Percentiles rank a stretch among this genome's conserved stretches.
phyloP scores from a whole-genome alignment of 78 protist species.

The Guillardia theta region DNA sequence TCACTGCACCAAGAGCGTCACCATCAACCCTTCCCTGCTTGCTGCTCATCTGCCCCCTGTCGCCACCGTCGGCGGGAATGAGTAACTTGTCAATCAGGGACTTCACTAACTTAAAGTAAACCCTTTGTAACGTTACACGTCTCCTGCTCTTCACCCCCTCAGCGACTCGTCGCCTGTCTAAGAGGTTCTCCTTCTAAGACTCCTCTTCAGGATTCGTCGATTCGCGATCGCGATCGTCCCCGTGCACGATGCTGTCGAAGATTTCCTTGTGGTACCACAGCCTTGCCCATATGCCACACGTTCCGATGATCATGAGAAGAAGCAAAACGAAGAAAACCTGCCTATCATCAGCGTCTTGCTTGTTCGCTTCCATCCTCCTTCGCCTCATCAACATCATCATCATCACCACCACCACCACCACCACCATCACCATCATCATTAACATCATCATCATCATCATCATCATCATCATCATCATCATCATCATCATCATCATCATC shows the following conservation, averaged over 20 bases:
- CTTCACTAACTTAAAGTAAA: background rate
- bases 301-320: background rate
- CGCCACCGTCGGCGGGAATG: background rate
- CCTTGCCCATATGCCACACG: too few species aligned
- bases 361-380: too few species aligned
- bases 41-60: conserved; percentile 30
- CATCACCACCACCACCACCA: too few species aligned
- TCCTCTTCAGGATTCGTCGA: background rate
- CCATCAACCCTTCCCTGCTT: conserved; percentile 90
- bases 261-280: too few species aligned
- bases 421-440: too few species aligned
- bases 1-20: conserved; percentile 89
- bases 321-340: background rate
- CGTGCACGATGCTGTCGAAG: too few species aligned
- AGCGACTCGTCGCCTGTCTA: background rate
- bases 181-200: too few species aligned
- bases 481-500: too few species aligned
- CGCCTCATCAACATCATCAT: too few species aligned
- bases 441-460: too few species aligned
- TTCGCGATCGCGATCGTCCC: background rate
- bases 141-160: background rate
- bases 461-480: too few species aligned
- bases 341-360: background rate
- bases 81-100: background rate
- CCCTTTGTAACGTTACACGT: background rate